Evolutionary conservation across 2,329 filamentous ascomycete species (phyloP), one percentile per base, ranked within the genome.

Genomic region (Emergomyces pasteurianus): DNA sequence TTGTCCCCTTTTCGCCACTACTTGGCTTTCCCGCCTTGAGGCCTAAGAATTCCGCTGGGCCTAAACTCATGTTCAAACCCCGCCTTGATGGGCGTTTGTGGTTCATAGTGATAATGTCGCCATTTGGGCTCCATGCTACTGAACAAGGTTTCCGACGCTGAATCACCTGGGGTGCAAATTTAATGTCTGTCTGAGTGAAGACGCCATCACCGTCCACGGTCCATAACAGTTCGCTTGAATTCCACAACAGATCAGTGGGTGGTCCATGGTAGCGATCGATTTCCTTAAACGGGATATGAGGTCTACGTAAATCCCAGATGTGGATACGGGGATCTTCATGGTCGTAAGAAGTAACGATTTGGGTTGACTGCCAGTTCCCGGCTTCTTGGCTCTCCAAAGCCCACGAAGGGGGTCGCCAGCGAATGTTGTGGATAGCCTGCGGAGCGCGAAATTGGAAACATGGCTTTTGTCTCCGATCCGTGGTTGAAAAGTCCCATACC

Each of bases 151-250:
- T 80, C 43, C 82, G 78, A 62, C 80, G 78, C 66, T 84, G 81
- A 55, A 83, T 76, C n/a, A 81, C 77, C 64, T 84, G 83, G 9
- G 81, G 77, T 7, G 80, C 78, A 72, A 81, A 83, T 61, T 83
- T 80, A 40, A 86, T 77, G 66, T 87, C 84, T 38, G 80, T 83
- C 68, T 87, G 84, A 21, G 82, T 79, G 64, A 87, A 86, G 10
- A 80, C 76, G 16, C 84, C 84, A 62, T 83, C 80, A 54, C 80
- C 78, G 7, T 82, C 83, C 49, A 85, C 84, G 14, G 83, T 85
- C 84, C 84, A 87, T 43, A 87, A 74, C 7, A 84, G 74, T 68
- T 86, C 83, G 70, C 83, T 82, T 58, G 83, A 84, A 66, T 83
- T 82, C 84, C 79, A 87, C 18, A 86, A 75, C 69, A 87, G 73